These are phyloP conservation scores for Aureobasidium zeae DNA, from an alignment of 2,329 filamentous ascomycete genomes.

Conservation along the genomic window DNA sequence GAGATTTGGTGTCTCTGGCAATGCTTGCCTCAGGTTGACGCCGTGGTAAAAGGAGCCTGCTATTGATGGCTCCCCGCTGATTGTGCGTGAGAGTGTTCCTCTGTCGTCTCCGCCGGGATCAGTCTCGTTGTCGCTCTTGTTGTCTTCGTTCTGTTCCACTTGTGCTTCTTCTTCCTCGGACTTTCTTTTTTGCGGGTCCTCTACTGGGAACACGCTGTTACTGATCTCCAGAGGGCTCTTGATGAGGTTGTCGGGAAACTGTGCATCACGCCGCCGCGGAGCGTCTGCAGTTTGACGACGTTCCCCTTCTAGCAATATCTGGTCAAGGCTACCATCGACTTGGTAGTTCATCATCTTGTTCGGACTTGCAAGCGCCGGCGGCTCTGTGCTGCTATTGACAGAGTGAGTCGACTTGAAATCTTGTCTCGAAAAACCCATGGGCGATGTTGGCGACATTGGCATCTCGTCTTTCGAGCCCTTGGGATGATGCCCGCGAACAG, in stretches of 20 bases:
- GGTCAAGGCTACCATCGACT: background rate
- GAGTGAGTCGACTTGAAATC: background rate
- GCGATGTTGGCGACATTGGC: background rate
- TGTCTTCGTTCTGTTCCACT: background rate
- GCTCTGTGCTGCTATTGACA: constrained; percentile 1
- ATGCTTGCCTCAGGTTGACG: constrained; percentile 47
- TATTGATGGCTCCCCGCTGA: constrained; percentile 35
- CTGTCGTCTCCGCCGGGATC: background rate
- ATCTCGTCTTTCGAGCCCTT: constrained; percentile 29
- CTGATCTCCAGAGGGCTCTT: background rate
- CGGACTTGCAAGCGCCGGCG: constrained; percentile 12
- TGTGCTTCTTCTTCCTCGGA: constrained; percentile 1
- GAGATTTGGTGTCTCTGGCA: constrained; percentile 43
- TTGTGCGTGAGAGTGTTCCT: constrained; percentile 1
- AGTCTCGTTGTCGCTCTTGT: background rate
- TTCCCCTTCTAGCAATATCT: background rate
- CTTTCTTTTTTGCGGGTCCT: constrained; percentile 3
- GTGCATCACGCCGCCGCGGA: background rate
- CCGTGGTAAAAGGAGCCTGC: constrained; percentile 53
- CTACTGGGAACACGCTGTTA: constrained; percentile 9
- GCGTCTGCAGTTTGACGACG: background rate
- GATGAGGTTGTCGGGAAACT: background rate
- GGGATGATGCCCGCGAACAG: constrained; percentile 45
- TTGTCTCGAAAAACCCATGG: background rate
- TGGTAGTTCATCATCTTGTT: background rate